Base-by-base conservation (phyloP, 352 stramenopile species). In the Elongisporangium anandrum region DNA sequence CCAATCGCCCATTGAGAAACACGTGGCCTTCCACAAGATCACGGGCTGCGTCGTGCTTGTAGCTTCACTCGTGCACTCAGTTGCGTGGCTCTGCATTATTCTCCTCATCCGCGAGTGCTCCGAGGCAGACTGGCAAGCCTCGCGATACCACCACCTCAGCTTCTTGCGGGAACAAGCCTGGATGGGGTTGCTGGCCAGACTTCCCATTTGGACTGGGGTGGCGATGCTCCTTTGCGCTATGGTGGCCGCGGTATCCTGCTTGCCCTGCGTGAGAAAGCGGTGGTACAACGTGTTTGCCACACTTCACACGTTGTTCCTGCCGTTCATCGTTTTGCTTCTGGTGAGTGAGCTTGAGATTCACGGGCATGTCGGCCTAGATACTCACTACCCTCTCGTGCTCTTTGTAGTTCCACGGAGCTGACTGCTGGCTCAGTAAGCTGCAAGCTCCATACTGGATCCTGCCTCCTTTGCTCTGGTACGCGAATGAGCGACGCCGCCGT, bases 191-290 rank as follows among this genome's bases (percentile, higher is more conserved):
- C 15, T 70, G 2, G 12, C 29, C 0, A 9, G 50, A 34, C 54
- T 78, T 1, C 75, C 75, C 1, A 74, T 85, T 23, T 80, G 70
- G 70, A 82, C 75, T 15, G 75, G 75, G 1, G 16, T 79, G 13
- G 57, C 59, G 7, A 76, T 85, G 68, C 29, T 78, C 0, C 1
- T 69, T 3, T 73, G 60, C 24, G 64, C 67, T 4, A 2, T 68
- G 4, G 7, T 75, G 13, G 57, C 72, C 0, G 54, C 73, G 1
- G 70, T 68, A 23, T 79, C 68, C 47, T 65, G 53, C 1, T 20
- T 76, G 9, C 60, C 58, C 1, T 50, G 56, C 21, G 55, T 68
- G 2, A 59, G 72, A 16, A 54, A 39, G 10, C 29, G 19, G 34
- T 73, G 52, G 26, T 85, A 77, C 34, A 22, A 53, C 6, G 17